Base-by-base conservation (phyloP, 768 basidiomycete genomes). In the Kwoniella mangroviensis region DNA sequence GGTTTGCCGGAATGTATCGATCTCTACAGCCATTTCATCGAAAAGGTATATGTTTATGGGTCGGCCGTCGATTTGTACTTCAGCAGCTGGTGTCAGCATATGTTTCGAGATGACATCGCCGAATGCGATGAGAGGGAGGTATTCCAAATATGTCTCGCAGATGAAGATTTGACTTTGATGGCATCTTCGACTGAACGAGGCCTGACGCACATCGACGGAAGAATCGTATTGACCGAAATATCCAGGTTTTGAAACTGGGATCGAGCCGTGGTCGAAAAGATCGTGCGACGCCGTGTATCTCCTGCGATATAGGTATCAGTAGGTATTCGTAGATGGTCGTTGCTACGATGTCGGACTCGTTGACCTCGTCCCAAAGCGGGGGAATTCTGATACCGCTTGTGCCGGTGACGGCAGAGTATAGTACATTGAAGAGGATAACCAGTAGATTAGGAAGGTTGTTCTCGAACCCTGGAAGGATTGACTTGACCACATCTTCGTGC, bases 321-420 rank as follows among this genome's bases (percentile, higher is more conserved):
- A 71, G 65, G 49, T 71, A 42, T 51, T 71, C 70, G 59, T 67
- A 71, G 3, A 63, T 58, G 11, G 52, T 54, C 2, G 54, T 45
- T 4, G 12, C 22, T 22, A 51, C 3, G 9, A n/a, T 2, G 28
- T 69, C 62, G 5, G 52, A 55, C 17, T 11, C 22, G 19, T 57
- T 19, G 28, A 65, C 24, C n/a, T 24, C n/a, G 28, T 28, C 28
- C 28, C 28, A 28, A 28, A 28, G 28, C 28, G 28, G 28, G 28
- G 28, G 28, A 28, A 28, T 28, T 4, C 28, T 28, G 28, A 28
- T 28, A 28, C 28, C 28, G 28, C 28, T 28, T 28, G 28, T 28
- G 15, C 40, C 51, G 4, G 40, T 51, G n/a, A 56, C 12, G 22
- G 40, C 52, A n/a, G 11, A 10, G 43, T 42, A 28, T 34, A 65